Evolutionary conservation across 2,329 filamentous ascomycete genomes (phyloP), one percentile per base, ranked within the genome.

Genomic region (Stagonosporopsis vannaccii): DNA sequence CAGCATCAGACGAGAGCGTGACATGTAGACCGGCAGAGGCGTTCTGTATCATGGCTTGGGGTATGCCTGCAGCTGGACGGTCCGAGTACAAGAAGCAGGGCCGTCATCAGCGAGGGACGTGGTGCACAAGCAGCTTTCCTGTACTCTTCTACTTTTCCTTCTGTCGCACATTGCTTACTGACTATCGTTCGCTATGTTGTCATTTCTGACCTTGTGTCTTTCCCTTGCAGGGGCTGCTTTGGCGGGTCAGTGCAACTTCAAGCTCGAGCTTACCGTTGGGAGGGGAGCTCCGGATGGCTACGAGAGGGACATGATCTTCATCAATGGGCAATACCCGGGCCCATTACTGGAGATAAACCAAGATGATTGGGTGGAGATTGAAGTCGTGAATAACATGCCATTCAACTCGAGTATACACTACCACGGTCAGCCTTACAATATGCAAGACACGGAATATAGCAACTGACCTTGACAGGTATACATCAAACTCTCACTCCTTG

Each of bases 401-500:
- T 77, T 75, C 46, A 80, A 82, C 56, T 78, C 80, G 1, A 80
- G 80, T 1, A 60, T 85, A 4, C 83, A 85, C 62, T 83, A 76
- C 32, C 82, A 84, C 48, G 82, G 83, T 68, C 3, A 9, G 15
- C 39, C 7, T 4, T 11, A 8, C 9, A 37, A 11, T 23, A 39
- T 20, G 35, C 23, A 19, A 20, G 7, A 15, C 13, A 19, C 8
- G 37, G 26, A 2, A 22, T 32, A 50, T 6, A n/a, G 54, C 49
- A 5, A 7, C 30, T 44, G 20, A 53, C 13, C n/a, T 4, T n/a
- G 4, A 20, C 43, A 66, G 77, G 78, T 57, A 73, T 86, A 28
- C 80, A 82, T 30, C 82, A 84, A 75, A 60, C 71, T 1, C 73
- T 75, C 19, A 86, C 84, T 0, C 82, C 84, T 0, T 87, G 84